phyloP scores from a whole-genome alignment of 345 rosid genomes.

The Salix caprea region DNA sequence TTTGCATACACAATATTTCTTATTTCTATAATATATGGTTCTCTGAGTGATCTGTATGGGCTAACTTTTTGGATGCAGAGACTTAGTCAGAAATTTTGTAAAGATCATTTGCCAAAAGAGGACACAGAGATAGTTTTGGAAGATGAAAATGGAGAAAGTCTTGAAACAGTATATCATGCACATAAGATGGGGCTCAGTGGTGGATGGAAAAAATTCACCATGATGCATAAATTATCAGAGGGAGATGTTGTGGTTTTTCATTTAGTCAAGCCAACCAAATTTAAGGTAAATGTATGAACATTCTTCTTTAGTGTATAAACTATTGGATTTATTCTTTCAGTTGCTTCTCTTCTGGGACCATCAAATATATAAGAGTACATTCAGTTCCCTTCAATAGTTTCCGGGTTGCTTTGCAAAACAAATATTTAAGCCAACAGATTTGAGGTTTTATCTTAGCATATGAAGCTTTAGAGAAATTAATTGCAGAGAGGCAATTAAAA shows the following conservation, averaged over 20 bases:
- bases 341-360: not conserved
- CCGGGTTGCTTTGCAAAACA: too few species aligned
- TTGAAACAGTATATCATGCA: constrained; percentile 4
- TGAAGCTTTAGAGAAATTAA: too few species aligned
- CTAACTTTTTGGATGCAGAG: constrained; percentile 12
- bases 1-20: not conserved
- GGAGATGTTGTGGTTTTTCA: constrained; percentile 18
- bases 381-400: too few species aligned
- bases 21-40: constrained; percentile 22
- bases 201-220: constrained; percentile 19
- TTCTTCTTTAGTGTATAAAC: not conserved
- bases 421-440: too few species aligned
- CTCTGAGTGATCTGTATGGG: too few species aligned
- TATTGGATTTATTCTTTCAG: not conserved
- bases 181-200: constrained; percentile 15
- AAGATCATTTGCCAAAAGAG: constrained; percentile 11
- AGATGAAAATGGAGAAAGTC: constrained; percentile 8
- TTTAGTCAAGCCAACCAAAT: constrained; percentile 1
- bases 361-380: too few species aligned
- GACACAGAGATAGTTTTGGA: constrained; percentile 8
- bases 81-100: constrained; percentile 11
- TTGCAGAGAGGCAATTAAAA: too few species aligned
- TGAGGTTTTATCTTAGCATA: too few species aligned
- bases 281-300: constrained; percentile 8
- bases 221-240: constrained; percentile 7